Percentiles rank a stretch among this genome's conserved stretches.
These are phyloP conservation scores for Erucastrum elatum DNA, from an alignment of 345 rosid genomes.

Conservation along the genomic window DNA sequence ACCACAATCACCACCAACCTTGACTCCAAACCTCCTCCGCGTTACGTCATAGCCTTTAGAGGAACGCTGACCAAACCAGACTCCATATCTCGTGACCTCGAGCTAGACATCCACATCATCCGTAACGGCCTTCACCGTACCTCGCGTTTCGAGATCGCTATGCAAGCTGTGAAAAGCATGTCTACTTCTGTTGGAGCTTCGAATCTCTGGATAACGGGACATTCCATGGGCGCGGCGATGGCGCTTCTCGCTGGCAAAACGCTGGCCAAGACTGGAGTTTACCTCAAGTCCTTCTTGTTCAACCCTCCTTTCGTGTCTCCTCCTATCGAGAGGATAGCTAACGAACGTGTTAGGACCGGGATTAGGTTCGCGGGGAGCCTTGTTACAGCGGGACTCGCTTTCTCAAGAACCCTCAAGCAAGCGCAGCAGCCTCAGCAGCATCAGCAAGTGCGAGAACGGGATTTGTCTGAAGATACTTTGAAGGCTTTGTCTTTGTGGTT, in stretches of 20 bases:
- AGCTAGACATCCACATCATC: conserved; percentile 58
- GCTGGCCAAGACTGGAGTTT: conserved; percentile 59
- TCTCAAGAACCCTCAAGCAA: conserved; percentile 46
- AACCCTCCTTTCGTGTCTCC: conserved; percentile 84
- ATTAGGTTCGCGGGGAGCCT: conserved; percentile 65
- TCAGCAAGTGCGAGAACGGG: conserved; percentile 23
- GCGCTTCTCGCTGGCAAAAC: conserved; percentile 76
- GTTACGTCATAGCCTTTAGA: conserved; percentile 73
- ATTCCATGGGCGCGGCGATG: conserved; percentile 86
- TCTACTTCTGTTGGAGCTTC: conserved; percentile 59
- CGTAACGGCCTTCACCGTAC: conserved; percentile 60
- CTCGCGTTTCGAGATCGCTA: conserved; percentile 65
- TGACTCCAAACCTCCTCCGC: conserved; percentile 44
- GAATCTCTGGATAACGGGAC: conserved; percentile 82
- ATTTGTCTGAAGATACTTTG: conserved; percentile 48
- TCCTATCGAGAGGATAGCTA: conserved; percentile 68
- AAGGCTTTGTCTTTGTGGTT: conserved; percentile 56
- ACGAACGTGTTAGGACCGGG: conserved; percentile 57
- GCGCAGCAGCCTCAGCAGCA: conserved; percentile 27
- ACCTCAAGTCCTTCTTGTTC: conserved; percentile 61
- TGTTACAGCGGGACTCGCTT: conserved; percentile 73
- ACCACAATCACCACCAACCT: background rate
- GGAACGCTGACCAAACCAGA: conserved; percentile 75
- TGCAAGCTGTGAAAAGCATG: conserved; percentile 65
- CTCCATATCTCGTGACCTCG: conserved; percentile 61